Evolutionary conservation across 1,284 basidiomycete genomes (phyloP), one percentile per base, ranked within the genome.

Genomic region (Phlebopus sp.): DNA sequence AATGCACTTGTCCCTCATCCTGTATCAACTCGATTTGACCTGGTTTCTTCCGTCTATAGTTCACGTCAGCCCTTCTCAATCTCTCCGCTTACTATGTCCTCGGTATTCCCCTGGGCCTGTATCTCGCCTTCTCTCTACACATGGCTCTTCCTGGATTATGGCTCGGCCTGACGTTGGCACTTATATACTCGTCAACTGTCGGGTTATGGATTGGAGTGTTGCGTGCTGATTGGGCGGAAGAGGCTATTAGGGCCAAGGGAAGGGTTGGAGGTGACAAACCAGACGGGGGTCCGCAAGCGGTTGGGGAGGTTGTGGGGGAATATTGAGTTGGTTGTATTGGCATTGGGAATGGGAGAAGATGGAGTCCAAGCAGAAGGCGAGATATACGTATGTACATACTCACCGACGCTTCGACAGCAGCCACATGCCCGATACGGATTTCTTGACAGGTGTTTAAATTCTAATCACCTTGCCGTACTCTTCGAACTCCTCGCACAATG

Each of bases 41-140:
- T 4, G 25, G 25, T 25, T 25, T 25, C 25, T 4, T 25, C 25
- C 25, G 45, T 21, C 32, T 27, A 31, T 31, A 62, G 74, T 72
- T 78, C 54, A 72, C 73, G 0, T 82, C 85, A 5, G 84, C 86
- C 2, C 44, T 85, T 9, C 69, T 87, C 27, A 86, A 86, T 59
- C 66, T 86, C 39, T 44, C n/a, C 50, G 82, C 82, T 9, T 88
- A 87, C 64, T 88, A 88, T 54, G 60, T 77, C 40, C 63, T 88
- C 70, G 79, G 82, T 25, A 79, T 88, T 39, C 85, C 85, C 0
- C 69, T 85, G 38, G 85, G 82, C n/a, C 65, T 85, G 32, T 84
- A 75, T 68, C 74, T 88, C 5, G 72, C 84, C 2, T 88, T 89
- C 68, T 69, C 63, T 44, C 63, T 59, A 13, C 62, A 69, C 15